Evolutionary conservation across 148 eudicot genomes (phyloP).

Genomic region (Vaccinium darrowii): DNA sequence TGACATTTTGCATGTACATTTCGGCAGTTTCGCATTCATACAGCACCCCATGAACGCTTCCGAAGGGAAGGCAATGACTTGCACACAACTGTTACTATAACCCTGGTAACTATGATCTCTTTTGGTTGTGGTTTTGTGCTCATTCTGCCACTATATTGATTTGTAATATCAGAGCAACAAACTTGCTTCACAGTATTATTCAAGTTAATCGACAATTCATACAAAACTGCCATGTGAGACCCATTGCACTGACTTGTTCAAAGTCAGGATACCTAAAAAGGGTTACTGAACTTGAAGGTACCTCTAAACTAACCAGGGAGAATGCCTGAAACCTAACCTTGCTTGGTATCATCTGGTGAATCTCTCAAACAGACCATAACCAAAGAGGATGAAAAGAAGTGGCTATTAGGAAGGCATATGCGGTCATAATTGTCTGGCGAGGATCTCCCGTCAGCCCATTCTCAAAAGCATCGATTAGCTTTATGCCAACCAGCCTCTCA

Average conservation of each 20-base stretch:
- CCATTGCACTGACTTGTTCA: neutral
- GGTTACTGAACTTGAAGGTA: neutral
- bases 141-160: neutral
- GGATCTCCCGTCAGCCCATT: neutral
- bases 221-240: neutral
- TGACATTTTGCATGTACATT: neutral
- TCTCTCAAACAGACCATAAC: neutral
- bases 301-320: neutral
- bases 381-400: neutral
- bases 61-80: constrained; percentile 85
- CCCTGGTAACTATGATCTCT: constrained; percentile 55
- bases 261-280: neutral
- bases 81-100: constrained; percentile 71
- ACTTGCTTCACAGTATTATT: constrained; percentile 11
- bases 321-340: neutral
- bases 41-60: constrained; percentile 88
- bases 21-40: constrained; percentile 79
- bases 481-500: neutral
- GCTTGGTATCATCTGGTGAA: neutral
- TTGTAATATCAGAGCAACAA: constrained; percentile 11
- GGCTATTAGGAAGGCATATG: neutral
- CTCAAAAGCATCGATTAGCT: neutral
- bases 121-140: neutral
- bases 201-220: neutral
- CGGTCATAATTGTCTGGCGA: neutral